Evolutionary conservation across 768 basidiomycete species (phyloP), one percentile per base, ranked within the genome.

Genomic region (Naganishia kalamii): DNA sequence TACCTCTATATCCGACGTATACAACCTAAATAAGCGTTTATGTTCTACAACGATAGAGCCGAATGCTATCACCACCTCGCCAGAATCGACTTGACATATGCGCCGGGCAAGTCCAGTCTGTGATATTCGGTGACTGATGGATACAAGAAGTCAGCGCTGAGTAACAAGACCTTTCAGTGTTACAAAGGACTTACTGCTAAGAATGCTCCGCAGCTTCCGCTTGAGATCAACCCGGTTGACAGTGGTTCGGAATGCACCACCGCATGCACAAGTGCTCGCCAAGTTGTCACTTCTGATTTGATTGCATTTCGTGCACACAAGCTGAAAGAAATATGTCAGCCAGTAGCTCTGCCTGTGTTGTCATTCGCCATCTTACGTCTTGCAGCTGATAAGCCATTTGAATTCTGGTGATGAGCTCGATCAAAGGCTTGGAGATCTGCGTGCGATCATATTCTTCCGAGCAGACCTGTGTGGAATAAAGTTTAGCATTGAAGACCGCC

Each of bases 221-320:
- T 84, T 84, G 65, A 84, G 80, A 59, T 97, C 92, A 40, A 80
- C 83, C 75, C 87, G 88, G 66, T 84, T 87, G 60, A 88, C 73
- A 17, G 86, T 88, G 44, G 88, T 81, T 67, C 85, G 82, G 76
- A 88, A 96, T 0, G 85, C 79, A 13, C 92, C 94, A 19, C 93
- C 96, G 75, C 96, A 98, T 29, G 84, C 82, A 74, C 94, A 97
- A 62, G 87, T 87, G 66, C 85, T 80, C 19, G 89, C 86, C 21
- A 97, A 82, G 74, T 91, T 92, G 74, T 93, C 90, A 50, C 88
- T 84, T 68, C 89, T 92, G 66, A 96, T 85, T 79, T 92, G 90
- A 75, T 88, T 85, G 80, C 96, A 99, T 71, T 88, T 92, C 8
- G 81, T 78, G 75, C 96, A 99, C 11, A 86, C 83, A 67, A 98